These are phyloP conservation scores for Tilletia indica DNA, from an alignment of 1,284 basidiomycete genomes.

Conservation along the genomic window DNA sequence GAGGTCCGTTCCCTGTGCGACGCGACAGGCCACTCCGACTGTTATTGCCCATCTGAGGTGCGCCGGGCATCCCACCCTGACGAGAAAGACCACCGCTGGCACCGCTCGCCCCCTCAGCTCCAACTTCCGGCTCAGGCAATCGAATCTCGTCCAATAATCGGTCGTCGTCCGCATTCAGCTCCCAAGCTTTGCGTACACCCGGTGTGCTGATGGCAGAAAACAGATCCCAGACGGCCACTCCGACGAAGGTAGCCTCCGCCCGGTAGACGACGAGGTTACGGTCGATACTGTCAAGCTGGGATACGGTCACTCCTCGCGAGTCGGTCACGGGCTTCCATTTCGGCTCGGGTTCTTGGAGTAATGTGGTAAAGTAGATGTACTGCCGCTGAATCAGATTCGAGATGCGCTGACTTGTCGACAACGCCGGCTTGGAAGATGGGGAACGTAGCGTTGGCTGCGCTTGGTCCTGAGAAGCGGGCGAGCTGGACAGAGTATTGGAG, in stretches of 20 bases:
- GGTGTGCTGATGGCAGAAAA: conserved; percentile 81
- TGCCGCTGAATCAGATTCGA: conserved; percentile 48
- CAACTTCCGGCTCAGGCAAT: conserved; percentile 53
- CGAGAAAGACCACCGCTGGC: conserved; percentile 62
- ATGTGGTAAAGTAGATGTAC: conserved; percentile 94
- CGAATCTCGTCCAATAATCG: conserved; percentile 74
- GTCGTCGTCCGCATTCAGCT: conserved; percentile 83
- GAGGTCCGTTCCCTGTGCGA: background rate
- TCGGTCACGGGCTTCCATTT: conserved; percentile 90
- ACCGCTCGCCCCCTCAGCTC: conserved; percentile 55
- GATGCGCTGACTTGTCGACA: conserved; percentile 59
- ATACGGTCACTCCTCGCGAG: conserved; percentile 73
- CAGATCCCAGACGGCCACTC: conserved; percentile 93
- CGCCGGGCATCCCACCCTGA: conserved; percentile 64
- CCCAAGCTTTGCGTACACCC: conserved; percentile 80
- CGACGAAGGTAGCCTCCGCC: conserved; percentile 95
- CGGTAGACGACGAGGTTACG: conserved; percentile 93
- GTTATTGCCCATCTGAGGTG: conserved; percentile 67
- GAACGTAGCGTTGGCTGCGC: no score
- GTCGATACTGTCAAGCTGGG: conserved; percentile 92
- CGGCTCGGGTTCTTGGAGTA: conserved; percentile 94
- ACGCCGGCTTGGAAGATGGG: background rate
- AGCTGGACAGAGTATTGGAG: background rate
- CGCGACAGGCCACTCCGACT: conserved; percentile 26
- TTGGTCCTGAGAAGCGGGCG: background rate